Conservation (phyloP, 768 basidiomycete species). For the Russula foetens region DNA sequence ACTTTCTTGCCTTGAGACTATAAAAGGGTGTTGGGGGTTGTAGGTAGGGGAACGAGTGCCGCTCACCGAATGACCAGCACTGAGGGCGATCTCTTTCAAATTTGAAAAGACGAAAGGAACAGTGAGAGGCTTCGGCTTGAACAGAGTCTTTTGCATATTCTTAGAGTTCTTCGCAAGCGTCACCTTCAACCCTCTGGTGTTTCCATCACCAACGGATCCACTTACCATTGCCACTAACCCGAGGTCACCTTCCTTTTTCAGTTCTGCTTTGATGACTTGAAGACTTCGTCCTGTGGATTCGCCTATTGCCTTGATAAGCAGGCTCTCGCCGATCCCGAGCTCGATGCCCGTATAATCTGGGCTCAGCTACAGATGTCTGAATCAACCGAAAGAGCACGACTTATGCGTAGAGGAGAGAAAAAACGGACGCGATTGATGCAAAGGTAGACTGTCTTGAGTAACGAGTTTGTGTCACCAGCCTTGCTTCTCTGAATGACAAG, state of each 20-base stretch:
- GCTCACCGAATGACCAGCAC: constrained; percentile 72
- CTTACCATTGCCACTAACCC: constrained; percentile 93
- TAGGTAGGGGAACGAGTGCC: background rate
- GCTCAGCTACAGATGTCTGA: constrained; percentile 49
- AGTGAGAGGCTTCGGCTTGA: constrained; percentile 89
- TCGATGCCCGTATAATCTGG: constrained; percentile 95
- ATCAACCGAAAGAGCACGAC: background rate
- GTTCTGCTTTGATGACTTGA: constrained; percentile 76
- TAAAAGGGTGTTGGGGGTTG: background rate
- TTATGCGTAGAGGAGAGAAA: background rate
- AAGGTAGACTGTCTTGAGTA: constrained; percentile 87
- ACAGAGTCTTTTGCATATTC: constrained; percentile 86
- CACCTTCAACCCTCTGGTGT: background rate
- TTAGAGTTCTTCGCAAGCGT: constrained; percentile 65
- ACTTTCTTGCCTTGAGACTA: constrained; percentile 96
- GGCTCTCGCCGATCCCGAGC: constrained; percentile 91
- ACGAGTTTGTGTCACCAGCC: constrained; percentile 59
- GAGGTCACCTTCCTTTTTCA: constrained; percentile 92
- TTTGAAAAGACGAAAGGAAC: constrained; percentile 85
- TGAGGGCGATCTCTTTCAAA: constrained; percentile 83
- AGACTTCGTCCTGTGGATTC: constrained; percentile 90
- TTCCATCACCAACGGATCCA: background rate
- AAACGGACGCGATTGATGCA: constrained; percentile 87
- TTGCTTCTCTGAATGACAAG: constrained; percentile 85
- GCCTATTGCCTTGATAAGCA: constrained; percentile 91